Evolutionary conservation across 2,329 filamentous ascomycete genomes (phyloP), one percentile per base, ranked within the genome.

Genomic region (Penicillium hesseltinei): DNA sequence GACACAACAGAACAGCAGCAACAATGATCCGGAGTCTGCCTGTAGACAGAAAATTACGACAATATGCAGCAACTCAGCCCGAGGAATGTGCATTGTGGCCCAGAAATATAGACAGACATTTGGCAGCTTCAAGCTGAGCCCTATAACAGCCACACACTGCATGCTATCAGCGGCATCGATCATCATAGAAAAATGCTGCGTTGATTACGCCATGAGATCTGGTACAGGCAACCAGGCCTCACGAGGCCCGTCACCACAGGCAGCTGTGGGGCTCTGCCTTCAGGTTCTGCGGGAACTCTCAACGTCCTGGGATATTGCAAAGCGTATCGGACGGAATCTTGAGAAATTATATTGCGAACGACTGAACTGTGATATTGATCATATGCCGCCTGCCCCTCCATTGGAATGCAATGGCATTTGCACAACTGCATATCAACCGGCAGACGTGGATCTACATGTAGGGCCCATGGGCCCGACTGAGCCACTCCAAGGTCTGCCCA

Each of bases 91-190:
- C 38, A 33, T 66, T 15, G 56, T 71, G 17, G 62, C 63, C 9
- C 64, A 73, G 39, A 69, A 70, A 50, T 75, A 74, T 50, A 64
- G 70, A 21, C 64, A 71, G 23, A 59, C 50, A 2, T 75, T 73
- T 52, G 73, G 73, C 31, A 68, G 67, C 35, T 75, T 75, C 60
- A 71, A 62, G 27, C 57, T 56, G 15, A 74, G 72, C 42, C 72
- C 73, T 4, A 66, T 76, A 1, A 69, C 73, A 2, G 68, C 73
- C 0, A 75, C 71, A 1, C 69, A 76, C 51, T 75, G 71, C 57
- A 70, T 66, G 3, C 60, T 75, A 6, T 75, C 71, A 0, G 71
- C 71, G 2, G 69, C 69, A 2, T 42, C 74, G 21, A 65, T 71
- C 23, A 61, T 66, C n/a, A 65, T 66, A 27, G 62, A 65, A 21